Conservation (phyloP, 2,329 filamentous ascomycete genomes). For the Trichoderma polysporum region DNA sequence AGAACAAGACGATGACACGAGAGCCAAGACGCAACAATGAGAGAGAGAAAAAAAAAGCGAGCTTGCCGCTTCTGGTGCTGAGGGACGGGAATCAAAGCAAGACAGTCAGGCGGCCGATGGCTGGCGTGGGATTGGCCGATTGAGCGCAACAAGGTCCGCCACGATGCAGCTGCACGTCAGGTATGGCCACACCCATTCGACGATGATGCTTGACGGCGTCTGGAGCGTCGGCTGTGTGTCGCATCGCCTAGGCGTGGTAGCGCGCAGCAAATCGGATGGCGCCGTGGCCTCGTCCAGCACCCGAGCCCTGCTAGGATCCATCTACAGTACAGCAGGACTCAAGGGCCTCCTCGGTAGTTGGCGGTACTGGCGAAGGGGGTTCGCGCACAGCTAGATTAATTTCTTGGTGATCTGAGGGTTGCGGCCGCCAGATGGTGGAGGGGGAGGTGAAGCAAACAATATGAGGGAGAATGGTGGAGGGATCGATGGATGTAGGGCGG, state of each 20-base stretch:
- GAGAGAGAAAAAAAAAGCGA: background rate
- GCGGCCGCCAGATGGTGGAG: background rate
- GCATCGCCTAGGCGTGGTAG: conserved; percentile 16
- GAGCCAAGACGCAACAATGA: conserved; percentile 7
- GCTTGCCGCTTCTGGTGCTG: conserved; percentile 19
- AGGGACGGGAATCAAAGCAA: conserved; percentile 11
- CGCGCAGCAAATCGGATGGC: conserved; percentile 21
- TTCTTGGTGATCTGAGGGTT: conserved; percentile 10
- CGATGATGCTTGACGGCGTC: conserved; percentile 17
- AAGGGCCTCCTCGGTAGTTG: conserved; percentile 20
- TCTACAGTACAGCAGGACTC: background rate
- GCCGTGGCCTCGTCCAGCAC: conserved; percentile 6
- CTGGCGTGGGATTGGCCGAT: conserved; percentile 20
- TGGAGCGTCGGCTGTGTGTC: conserved; percentile 18
- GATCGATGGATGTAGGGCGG: conserved; percentile 3
- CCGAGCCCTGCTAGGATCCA: conserved; percentile 11
- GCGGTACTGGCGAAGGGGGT: conserved; percentile 16
- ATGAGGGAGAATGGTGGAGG: background rate
- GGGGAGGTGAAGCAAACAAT: background rate
- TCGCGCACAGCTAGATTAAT: conserved; percentile 19
- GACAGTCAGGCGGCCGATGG: conserved; percentile 21
- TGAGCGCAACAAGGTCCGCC: conserved; percentile 18
- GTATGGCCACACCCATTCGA: conserved; percentile 21
- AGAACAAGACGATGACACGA: conserved; percentile 4
- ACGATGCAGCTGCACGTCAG: conserved; percentile 23